Conservation (phyloP, 2,329 filamentous ascomycete species). For the Hypomyces perniciosus region DNA sequence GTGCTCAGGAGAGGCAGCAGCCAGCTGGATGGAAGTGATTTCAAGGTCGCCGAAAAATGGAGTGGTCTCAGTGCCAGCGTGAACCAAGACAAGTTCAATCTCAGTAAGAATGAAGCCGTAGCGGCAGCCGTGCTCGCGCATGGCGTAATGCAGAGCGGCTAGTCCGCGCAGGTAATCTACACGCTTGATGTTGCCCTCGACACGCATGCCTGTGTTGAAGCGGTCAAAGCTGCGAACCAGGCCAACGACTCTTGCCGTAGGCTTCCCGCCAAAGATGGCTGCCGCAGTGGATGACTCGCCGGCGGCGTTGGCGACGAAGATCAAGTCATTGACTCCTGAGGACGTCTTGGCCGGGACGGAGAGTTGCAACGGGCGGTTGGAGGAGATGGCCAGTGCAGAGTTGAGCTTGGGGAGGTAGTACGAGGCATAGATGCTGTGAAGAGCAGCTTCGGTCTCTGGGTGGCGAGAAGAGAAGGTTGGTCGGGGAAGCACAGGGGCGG, state of each 20-base stretch:
- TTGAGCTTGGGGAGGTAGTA: conserved; percentile 87
- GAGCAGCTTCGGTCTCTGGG: conserved; percentile 71
- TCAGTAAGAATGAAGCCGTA: conserved; percentile 97
- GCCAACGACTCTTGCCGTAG: conserved; percentile 60
- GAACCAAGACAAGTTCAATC: conserved; percentile 87
- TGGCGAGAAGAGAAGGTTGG: conserved; percentile 54
- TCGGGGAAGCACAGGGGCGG: conserved; percentile 53
- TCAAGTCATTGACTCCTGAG: conserved; percentile 41
- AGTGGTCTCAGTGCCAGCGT: conserved; percentile 63
- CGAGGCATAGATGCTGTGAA: conserved; percentile 68
- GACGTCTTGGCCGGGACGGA: conserved; percentile 33
- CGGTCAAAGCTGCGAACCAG: conserved; percentile 88
- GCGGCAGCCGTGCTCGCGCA: conserved; percentile 88
- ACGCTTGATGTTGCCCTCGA: conserved; percentile 74
- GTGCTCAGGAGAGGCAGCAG: conserved; percentile 29
- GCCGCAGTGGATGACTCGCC: conserved; percentile 52
- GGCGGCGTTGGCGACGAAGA: conserved; percentile 60
- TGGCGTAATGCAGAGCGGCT: conserved; percentile 78
- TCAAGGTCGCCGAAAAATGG: conserved; percentile 90
- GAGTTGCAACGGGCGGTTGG: conserved; percentile 56
- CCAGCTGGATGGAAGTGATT: conserved; percentile 56
- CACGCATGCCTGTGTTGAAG: conserved; percentile 93
- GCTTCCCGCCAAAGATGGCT: conserved; percentile 44
- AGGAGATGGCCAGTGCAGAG: conserved; percentile 70
- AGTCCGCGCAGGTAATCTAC: conserved; percentile 86